Evolutionary conservation across 2,329 filamentous ascomycete genomes (phyloP), one percentile per base, ranked within the genome.

Genomic region (Claviceps monticola): DNA sequence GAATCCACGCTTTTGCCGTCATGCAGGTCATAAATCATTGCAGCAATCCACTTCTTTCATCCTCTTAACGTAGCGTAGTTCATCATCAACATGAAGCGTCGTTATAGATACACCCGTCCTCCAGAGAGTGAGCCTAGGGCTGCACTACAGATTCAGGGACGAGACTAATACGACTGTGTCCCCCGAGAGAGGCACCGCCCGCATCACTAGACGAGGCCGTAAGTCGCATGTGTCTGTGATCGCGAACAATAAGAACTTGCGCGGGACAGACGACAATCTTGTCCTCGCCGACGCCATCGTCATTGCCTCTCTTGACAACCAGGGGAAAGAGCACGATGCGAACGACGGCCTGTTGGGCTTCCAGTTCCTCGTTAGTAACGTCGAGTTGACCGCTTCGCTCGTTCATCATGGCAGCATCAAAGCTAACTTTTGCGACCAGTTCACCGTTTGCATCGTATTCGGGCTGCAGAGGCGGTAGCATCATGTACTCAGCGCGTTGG

Each of bases 401-500:
- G 62, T 93, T 94, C 91, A 98, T 97, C 62, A 95, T 79, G 36
- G 85, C 80, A 1, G 91, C 86, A 62, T 95, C 95, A 79, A 98
- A 98, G 54, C 82, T 78, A 9, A 97, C 88, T 52, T 90, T 91
- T 51, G 87, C 85, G 16, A 84, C 78, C 8, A 98, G 79, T 62
- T 97, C 91, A 59, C 93, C 93, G 56, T 93, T 88, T 60, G 83
- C 84, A 67, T 97, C 90, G 68, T 95, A 97, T 67, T 96, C 89
- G 21, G 93, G 93, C 67, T 93, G 88, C 52, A 95, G 75, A 4
- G 93, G 93, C 29, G 93, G 91, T 17, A 97, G 82, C 91, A 98
- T 98, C 73, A 95, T 93, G 72, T 95, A 98, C 71, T 97, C 93
- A 39, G 93, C 89, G 54, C 88, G 83, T 67, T 98, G 93, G 16